Conservation (phyloP, 192 early-diverging fungal species). For the Irineochytrium annulatum region DNA sequence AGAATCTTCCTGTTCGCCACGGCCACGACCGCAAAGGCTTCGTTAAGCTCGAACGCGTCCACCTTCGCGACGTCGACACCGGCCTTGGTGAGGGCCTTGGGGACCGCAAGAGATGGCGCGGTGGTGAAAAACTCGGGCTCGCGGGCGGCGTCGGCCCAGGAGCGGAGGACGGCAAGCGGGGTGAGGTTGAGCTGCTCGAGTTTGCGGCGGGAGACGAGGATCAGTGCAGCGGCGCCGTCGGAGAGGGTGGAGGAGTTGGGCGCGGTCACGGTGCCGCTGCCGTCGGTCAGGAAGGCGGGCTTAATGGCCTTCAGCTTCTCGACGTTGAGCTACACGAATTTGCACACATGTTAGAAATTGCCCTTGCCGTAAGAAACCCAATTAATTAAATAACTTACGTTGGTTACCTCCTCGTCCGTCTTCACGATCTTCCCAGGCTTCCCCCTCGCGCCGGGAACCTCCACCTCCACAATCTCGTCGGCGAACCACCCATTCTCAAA, state of each 20-base stretch:
- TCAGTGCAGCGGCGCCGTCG: slow-evolving; percentile 91
- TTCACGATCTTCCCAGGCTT: slow-evolving; percentile 76
- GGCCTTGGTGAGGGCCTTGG: slow-evolving; percentile 85
- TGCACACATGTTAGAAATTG: slow-evolving; percentile 42
- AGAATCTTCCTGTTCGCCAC: slow-evolving; percentile 83
- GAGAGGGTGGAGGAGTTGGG: slow-evolving; percentile 87
- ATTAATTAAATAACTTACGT: slow-evolving; percentile 61
- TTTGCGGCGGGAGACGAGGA: slow-evolving; percentile 74
- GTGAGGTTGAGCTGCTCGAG: slow-evolving; percentile 71
- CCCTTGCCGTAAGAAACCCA: slow-evolving; percentile 28
- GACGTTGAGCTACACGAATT: slow-evolving; percentile 75
- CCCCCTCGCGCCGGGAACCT: slow-evolving; percentile 72
- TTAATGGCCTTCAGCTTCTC: slow-evolving; percentile 85
- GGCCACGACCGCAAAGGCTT: slow-evolving; percentile 95
- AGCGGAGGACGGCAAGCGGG: slow-evolving; percentile 81
- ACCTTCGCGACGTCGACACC: slow-evolving; percentile 71
- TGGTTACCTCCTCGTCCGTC: slow-evolving; percentile 80
- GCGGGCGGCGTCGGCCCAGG: slow-evolving; percentile 84
- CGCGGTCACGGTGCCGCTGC: slow-evolving; percentile 88
- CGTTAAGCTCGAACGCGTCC: slow-evolving; percentile 93
- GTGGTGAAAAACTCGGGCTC: slow-evolving; percentile 92
- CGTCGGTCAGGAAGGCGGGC: slow-evolving; percentile 75
- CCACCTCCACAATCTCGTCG: slow-evolving; percentile 81
- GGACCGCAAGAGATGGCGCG: slow-evolving; percentile 89
- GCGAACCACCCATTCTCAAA: slow-evolving; percentile 76